Percentiles rank a stretch among this genome's conserved stretches.
These are phyloP conservation scores for Pythium folliculosum DNA, from an alignment of 352 stramenopile genomes.

Conservation along the genomic window DNA sequence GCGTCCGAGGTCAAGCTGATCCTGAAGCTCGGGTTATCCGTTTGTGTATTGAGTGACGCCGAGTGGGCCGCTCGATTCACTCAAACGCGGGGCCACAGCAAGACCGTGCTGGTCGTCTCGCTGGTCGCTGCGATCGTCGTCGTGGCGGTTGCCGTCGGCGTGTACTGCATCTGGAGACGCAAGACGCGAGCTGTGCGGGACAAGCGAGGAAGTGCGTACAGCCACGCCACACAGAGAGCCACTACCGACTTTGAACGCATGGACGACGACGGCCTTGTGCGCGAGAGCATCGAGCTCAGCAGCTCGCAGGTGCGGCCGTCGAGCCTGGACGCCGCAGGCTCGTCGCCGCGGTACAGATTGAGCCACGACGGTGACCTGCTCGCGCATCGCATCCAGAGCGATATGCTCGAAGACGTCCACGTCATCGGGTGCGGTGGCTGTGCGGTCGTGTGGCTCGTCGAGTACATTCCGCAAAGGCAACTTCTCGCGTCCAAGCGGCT, in stretches of 20 bases:
- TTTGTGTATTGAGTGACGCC: slow-evolving; percentile 7
- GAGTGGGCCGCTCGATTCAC: neutral
- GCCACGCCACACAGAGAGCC: neutral
- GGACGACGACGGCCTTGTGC: neutral
- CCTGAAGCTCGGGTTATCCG: neutral
- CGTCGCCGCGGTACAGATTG: slow-evolving; percentile 22
- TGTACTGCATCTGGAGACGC: neutral
- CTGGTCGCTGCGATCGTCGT: neutral
- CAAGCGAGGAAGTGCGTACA: too few relatives aligned
- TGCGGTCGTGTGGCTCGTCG: slow-evolving; percentile 49
- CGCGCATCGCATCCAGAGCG: slow-evolving; percentile 38
- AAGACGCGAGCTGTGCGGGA: neutral
- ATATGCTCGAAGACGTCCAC: slow-evolving; percentile 48
- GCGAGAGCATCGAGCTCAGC: too few relatives aligned
- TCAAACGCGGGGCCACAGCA: neutral
- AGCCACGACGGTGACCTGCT: slow-evolving; percentile 51
- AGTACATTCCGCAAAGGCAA: slow-evolving; percentile 37
- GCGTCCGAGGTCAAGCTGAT: neutral
- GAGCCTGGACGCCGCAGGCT: neutral
- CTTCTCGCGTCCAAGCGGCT: slow-evolving; percentile 56
- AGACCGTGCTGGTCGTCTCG: neutral
- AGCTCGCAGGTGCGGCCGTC: too few relatives aligned
- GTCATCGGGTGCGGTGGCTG: slow-evolving; percentile 52
- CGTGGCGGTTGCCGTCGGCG: neutral
- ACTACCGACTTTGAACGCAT: neutral